Percentiles rank a stretch among this genome's conserved stretches.
phyloP scores from a whole-genome alignment of 768 basidiomycete genomes.

The Kwoniella sp. region DNA sequence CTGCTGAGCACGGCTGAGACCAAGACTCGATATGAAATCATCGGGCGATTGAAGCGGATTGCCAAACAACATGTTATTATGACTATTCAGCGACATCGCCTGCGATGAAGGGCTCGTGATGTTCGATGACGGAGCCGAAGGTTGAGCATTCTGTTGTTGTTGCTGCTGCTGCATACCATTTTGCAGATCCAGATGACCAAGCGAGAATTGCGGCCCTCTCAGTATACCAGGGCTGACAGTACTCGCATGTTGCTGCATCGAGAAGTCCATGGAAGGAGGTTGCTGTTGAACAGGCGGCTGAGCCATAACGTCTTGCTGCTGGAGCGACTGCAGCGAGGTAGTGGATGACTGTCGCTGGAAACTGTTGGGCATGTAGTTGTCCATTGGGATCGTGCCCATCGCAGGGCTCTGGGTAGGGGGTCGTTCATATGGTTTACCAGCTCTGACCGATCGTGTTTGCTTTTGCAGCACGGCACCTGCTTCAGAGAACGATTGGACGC shows the following conservation, averaged over 20 bases:
- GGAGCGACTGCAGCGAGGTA: constrained; percentile 28
- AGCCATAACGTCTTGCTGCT: constrained; percentile 13
- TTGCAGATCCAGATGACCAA: constrained; percentile 6
- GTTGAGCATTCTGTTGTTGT: constrained; percentile 2
- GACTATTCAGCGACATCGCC: constrained; percentile 8
- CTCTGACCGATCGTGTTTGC: constrained; percentile 39
- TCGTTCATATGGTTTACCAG: constrained; percentile 47
- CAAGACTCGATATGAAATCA: constrained; percentile 27
- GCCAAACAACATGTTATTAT: constrained; percentile 34
- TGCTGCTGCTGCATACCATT: constrained; percentile 9
- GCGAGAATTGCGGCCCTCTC: constrained; percentile 35
- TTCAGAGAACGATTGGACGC: constrained; percentile 47
- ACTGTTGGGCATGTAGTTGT: constrained; percentile 12
- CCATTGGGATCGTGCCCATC: constrained; percentile 23
- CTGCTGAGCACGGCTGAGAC: constrained; percentile 13
- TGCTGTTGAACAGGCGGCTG: constrained; percentile 9
- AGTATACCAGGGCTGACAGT: constrained; percentile 46
- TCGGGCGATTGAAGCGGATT: constrained; percentile 27
- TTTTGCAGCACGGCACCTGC: constrained; percentile 41
- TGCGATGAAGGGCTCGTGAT: constrained; percentile 16
- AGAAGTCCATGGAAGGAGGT: constrained; percentile 8
- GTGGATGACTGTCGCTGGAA: constrained; percentile 36
- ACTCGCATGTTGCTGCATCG: constrained; percentile 11
- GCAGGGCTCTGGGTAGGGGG: constrained; percentile 41
- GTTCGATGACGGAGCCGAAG: constrained; percentile 2